Evolutionary conservation across 352 stramenopile species (phyloP).

Genomic region (Phytophthora quininea): DNA sequence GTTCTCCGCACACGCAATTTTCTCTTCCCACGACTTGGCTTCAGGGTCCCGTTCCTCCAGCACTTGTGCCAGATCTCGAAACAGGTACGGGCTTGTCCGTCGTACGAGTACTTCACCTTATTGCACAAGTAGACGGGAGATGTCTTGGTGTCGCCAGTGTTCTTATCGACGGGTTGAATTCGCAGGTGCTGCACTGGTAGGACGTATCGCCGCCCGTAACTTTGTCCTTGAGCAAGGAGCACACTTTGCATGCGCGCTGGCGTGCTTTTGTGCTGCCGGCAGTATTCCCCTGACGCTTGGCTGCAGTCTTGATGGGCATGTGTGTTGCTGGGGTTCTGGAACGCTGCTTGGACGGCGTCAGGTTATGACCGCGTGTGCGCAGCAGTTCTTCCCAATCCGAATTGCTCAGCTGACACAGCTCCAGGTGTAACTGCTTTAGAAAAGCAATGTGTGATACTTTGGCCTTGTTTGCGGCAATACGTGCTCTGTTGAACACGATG

Average conservation of each 20-base stretch:
- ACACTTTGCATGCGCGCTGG: background rate
- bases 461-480: background rate
- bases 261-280: background rate
- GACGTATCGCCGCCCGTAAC: background rate
- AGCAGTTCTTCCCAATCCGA: background rate
- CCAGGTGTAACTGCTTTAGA: background rate
- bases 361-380: background rate
- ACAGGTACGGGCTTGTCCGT: background rate
- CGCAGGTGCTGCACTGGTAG: background rate
- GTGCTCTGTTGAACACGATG: background rate
- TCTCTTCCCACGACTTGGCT: background rate
- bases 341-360: background rate
- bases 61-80: constrained; percentile 12
- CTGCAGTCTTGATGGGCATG: background rate
- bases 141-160: background rate
- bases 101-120: constrained; percentile 10
- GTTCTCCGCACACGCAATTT: constrained; percentile 4
- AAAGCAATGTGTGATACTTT: background rate
- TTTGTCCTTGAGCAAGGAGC: background rate
- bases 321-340: background rate
- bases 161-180: constrained; percentile 7
- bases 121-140: constrained; percentile 14
- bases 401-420: background rate
- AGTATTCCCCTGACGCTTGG: background rate
- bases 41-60: constrained; percentile 3